Base-by-base conservation (phyloP, 257 asterid genomes). In the Avicennia marina region DNA sequence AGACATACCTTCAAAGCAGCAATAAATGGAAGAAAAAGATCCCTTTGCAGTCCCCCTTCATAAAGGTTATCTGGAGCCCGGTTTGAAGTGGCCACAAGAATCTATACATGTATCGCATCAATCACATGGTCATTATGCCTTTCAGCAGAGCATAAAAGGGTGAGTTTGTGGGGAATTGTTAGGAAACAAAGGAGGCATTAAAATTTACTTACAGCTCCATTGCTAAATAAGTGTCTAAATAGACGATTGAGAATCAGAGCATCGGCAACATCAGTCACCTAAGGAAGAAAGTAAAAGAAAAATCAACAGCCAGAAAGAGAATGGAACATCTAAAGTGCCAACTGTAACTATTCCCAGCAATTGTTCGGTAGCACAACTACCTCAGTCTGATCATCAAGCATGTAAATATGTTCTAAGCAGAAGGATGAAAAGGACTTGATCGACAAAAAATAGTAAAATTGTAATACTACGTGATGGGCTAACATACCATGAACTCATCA, bases 21-120 rank as follows among this genome's bases (percentile, higher is more conserved):
- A 63, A 90, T 88, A 62, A 84, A 90, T 47, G 98, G 96, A 65
- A 84, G 86, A 74, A 84, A 90, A 51, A 90, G 85, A 67, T 87
- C 98, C 69, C 98, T 83, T 57, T 90, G 98, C 33, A 90, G 67
- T 16, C 98, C 94, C 53, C 96, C 88, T 68, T 90, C 95, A 18
- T 90, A 90, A 55, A 90, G 98, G 13, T 85, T 81, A 71, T 90
- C 94, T 2, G 98, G 96, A 47, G 96, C 95, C 63, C 98, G 91
- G 56, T 90, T 90, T 43, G 98, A 87, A 50, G 98, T 90, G 48
- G 98, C 50, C 63, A 91, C 90, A 25, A 91, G 96, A 73, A 91
- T 80, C 98, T 89, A 61, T 33, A 56, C 53, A 53, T 34, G 32
- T 29, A 48, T 42, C 50, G 59, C 38, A 50, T 40, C 40, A 49